Evolutionary conservation across 2,329 filamentous ascomycete species (phyloP).

Genomic region (Cucurbitaria berberidis): DNA sequence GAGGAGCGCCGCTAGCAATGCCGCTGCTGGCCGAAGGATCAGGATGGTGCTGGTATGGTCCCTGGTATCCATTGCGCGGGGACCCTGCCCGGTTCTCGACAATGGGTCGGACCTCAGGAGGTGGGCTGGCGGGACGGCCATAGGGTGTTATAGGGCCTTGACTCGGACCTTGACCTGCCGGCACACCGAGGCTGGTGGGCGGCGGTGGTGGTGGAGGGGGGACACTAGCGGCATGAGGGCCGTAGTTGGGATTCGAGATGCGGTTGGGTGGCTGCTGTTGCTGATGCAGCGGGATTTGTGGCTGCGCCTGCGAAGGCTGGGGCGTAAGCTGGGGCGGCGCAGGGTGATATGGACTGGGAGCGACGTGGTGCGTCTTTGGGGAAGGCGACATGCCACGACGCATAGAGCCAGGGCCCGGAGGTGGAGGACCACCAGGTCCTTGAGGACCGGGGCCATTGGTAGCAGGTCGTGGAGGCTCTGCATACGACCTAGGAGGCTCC

Average conservation of each 20-base stretch:
- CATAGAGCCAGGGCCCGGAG: constrained; percentile 47
- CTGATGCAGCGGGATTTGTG: constrained; percentile 45
- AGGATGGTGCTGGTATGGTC: constrained; percentile 77
- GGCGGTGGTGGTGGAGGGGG: constrained; percentile 66
- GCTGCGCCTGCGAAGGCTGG: constrained; percentile 58
- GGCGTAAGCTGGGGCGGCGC: constrained; percentile 55
- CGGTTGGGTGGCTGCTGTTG: constrained; percentile 47
- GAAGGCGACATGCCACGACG: constrained; percentile 64
- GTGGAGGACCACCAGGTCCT: constrained; percentile 46
- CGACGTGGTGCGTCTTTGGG: constrained; percentile 63
- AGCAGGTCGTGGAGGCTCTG: constrained; percentile 66
- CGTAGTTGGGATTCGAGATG: constrained; percentile 56
- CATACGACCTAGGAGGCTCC: constrained; percentile 73
- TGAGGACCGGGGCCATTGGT: constrained; percentile 52
- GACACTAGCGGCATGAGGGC: constrained; percentile 49
- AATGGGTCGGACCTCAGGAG: constrained; percentile 81
- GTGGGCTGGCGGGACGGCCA: constrained; percentile 75
- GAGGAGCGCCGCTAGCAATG: constrained; percentile 72
- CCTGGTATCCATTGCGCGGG: constrained; percentile 86
- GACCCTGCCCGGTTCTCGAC: constrained; percentile 88
- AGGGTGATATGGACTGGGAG: constrained; percentile 58
- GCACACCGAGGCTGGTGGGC: constrained; percentile 59
- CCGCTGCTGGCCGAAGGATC: constrained; percentile 64
- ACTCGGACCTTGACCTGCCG: constrained; percentile 56
- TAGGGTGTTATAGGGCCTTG: constrained; percentile 67